phyloP scores from a whole-genome alignment of 139 green algal species.

The Haematococcus lacustris region DNA sequence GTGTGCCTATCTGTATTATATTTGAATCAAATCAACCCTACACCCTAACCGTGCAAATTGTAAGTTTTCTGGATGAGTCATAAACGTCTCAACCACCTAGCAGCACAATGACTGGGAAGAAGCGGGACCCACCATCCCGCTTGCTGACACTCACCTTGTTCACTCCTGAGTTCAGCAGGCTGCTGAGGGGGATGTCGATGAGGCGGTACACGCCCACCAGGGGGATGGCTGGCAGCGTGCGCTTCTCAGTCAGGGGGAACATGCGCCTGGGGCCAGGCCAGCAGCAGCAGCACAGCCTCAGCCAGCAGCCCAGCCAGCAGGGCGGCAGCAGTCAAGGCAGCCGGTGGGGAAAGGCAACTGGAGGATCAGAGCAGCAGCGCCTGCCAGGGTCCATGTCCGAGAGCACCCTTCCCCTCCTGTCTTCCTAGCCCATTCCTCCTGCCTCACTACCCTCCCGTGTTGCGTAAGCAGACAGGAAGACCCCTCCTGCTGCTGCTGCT shows the following conservation, averaged over 20 bases:
- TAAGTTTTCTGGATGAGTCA: background rate
- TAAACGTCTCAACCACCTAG: background rate
- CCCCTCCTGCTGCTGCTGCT: no score
- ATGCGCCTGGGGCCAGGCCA: no score
- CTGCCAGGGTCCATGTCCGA: no score
- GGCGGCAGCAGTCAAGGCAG: no score
- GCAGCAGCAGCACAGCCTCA: no score
- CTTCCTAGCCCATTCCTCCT: no score
- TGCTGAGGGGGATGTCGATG: conserved; percentile 93
- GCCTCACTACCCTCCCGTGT: no score
- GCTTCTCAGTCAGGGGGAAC: conserved; percentile 74
- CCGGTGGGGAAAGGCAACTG: no score
- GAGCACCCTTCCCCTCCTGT: no score
- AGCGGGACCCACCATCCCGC: background rate
- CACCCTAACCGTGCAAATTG: background rate
- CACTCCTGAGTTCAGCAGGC: conserved; percentile 84
- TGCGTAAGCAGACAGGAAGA: no score
- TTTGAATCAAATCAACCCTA: background rate
- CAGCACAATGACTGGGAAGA: background rate
- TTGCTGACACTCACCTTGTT: conserved; percentile 64
- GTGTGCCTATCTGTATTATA: background rate
- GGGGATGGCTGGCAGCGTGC: conserved; percentile 83
- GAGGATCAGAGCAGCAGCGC: no score
- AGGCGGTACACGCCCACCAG: conserved; percentile 41
- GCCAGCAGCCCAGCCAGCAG: no score